A percentile compares a stretch with the other conserved stretches of the same genome.
Conservation (phyloP, 2,329 filamentous ascomycete species). For the Ophioceras dolichostomum region DNA sequence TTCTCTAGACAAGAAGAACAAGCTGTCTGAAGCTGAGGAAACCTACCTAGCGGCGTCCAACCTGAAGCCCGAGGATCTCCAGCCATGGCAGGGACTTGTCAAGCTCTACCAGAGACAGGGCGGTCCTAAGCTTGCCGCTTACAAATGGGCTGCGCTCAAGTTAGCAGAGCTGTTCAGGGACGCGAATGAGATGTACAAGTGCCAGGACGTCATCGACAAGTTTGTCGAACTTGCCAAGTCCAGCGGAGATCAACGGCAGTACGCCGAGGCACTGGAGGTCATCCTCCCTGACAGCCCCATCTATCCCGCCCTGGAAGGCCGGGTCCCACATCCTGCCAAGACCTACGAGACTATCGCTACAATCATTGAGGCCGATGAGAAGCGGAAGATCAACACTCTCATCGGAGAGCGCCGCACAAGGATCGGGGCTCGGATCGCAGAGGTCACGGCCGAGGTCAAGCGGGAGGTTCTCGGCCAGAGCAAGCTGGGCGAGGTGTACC, state of each 20-base stretch:
- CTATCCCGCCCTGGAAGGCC: slow-evolving; percentile 73
- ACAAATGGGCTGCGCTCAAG: slow-evolving; percentile 59
- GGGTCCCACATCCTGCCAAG: slow-evolving; percentile 64
- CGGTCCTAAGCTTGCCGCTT: slow-evolving; percentile 54
- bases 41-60: slow-evolving; percentile 62
- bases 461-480: slow-evolving; percentile 69
- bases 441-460: slow-evolving; percentile 81
- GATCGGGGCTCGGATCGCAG: slow-evolving; percentile 69
- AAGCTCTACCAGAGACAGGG: slow-evolving; percentile 75
- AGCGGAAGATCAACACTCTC: slow-evolving; percentile 75
- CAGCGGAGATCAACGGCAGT: slow-evolving; percentile 60
- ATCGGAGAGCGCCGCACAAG: slow-evolving; percentile 83
- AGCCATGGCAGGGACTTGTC: slow-evolving; percentile 83
- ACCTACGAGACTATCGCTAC: slow-evolving; percentile 77
- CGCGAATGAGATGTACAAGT: slow-evolving; percentile 50
- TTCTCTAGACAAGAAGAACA: slow-evolving; percentile 64
- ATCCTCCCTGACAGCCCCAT: slow-evolving; percentile 71
- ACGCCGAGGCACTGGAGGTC: slow-evolving; percentile 63
- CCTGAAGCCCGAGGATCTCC: slow-evolving; percentile 62
- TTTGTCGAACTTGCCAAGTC: slow-evolving; percentile 63
- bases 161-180: slow-evolving; percentile 65
- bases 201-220: slow-evolving; percentile 62
- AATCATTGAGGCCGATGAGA: slow-evolving; percentile 76
- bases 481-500: slow-evolving; percentile 68
- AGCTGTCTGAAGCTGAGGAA: slow-evolving; percentile 59